A percentile compares a stretch with the other conserved stretches of the same genome.
Conservation (phyloP, 225 moss, liverwort and hornwort genomes). For the Physcomitrellopsis africana region DNA sequence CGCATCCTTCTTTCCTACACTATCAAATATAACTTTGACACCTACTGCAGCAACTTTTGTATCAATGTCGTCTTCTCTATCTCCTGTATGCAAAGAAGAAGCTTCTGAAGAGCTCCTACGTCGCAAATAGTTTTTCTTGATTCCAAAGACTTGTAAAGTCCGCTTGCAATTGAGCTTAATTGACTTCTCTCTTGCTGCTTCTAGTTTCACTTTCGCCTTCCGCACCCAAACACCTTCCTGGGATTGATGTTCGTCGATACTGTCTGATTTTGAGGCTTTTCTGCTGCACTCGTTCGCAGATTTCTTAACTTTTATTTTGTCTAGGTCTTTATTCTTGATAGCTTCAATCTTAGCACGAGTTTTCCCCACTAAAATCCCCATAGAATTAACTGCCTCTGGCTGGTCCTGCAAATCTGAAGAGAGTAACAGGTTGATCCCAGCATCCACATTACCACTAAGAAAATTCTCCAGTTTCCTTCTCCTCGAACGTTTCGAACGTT, state of each 20-base stretch:
- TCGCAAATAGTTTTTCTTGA: conserved; percentile 31
- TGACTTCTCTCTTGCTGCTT: conserved; percentile 49
- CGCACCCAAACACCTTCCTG: conserved; percentile 50
- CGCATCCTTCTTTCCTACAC: conserved; percentile 19
- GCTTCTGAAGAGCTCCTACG: conserved; percentile 22
- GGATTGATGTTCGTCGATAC: conserved; percentile 21
- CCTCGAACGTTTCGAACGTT: conserved; percentile 21
- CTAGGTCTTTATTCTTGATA: conserved; percentile 38
- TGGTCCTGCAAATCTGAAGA: conserved; percentile 21
- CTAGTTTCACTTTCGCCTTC: conserved; percentile 52
- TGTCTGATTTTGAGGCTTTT: conserved; percentile 10
- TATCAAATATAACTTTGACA: conserved; percentile 13
- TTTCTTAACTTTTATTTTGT: background rate
- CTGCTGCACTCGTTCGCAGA: conserved; percentile 4
- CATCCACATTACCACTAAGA: conserved; percentile 26
- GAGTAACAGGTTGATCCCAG: background rate
- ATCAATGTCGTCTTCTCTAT: conserved; percentile 24
- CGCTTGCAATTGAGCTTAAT: conserved; percentile 32
- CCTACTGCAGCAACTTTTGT: conserved; percentile 19
- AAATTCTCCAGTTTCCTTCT: conserved; percentile 42
- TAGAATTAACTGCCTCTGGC: conserved; percentile 10
- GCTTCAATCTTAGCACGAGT: conserved; percentile 54
- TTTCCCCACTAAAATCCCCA: conserved; percentile 38
- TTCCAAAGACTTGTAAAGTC: conserved; percentile 22
- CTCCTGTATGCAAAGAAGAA: conserved; percentile 24